Evolutionary conservation across 257 asterid species (phyloP).

Genomic region (Voacanga thouarsii): DNA sequence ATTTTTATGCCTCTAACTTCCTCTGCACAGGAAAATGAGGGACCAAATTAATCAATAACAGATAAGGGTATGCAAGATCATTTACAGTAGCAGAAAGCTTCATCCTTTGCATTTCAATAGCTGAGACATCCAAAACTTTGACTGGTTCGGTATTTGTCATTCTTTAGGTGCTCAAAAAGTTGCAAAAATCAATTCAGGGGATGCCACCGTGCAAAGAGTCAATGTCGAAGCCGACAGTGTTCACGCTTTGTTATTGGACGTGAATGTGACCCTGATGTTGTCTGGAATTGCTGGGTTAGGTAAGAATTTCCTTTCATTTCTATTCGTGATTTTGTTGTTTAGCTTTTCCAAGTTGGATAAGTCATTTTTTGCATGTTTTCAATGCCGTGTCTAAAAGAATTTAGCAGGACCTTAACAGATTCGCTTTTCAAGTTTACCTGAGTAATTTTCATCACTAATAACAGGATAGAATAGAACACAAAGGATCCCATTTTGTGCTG

Average conservation of each 20-base stretch:
- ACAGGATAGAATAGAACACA: not conserved
- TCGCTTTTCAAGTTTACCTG: not conserved
- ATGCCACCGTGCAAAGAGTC: conserved; percentile 98
- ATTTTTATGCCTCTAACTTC: not conserved
- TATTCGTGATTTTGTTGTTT: not conserved
- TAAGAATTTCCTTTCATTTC: conserved; percentile 28
- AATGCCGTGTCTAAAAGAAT: not conserved
- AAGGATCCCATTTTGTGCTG: not conserved
- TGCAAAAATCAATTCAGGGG: conserved; percentile 98
- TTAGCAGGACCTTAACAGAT: not conserved
- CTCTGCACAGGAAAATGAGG: not conserved
- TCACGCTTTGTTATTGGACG: conserved; percentile 99
- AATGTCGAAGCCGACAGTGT: conserved; percentile 97
- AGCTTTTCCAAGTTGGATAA: not conserved
- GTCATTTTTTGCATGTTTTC: not conserved
- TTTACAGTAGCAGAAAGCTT: not conserved
- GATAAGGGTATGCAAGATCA: not conserved
- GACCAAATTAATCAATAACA: not conserved
- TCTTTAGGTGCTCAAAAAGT: conserved; percentile 81
- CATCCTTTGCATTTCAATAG: not conserved
- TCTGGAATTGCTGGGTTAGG: conserved; percentile 99
- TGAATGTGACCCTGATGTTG: conserved; percentile 98
- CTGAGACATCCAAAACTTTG: conserved; percentile 4
- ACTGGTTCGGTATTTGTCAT: not conserved
- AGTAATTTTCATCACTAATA: not conserved